Conservation (phyloP, 106 monocot genomes). For the Agapanthus africanus region DNA sequence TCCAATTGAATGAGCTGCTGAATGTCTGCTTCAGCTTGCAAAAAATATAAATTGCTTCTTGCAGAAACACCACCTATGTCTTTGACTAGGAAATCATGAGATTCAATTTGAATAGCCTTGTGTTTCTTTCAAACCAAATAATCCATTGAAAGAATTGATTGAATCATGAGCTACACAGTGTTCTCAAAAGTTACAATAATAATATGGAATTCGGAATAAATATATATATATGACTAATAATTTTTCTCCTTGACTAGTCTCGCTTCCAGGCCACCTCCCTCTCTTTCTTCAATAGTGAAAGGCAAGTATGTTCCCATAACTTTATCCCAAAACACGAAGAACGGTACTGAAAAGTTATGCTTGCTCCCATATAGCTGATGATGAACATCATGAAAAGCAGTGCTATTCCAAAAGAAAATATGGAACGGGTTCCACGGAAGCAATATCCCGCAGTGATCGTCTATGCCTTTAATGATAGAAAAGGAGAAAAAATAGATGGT, state of each 20-base stretch:
- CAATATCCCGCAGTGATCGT: constrained; percentile 19
- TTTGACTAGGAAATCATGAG: too few relatives aligned
- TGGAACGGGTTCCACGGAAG: constrained; percentile 15
- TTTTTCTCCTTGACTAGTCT: constrained; percentile 9
- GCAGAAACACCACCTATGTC: too few relatives aligned
- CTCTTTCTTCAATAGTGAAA: constrained; percentile 21
- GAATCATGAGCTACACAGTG: too few relatives aligned
- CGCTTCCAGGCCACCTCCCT: constrained; percentile 27
- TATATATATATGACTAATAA: too few relatives aligned
- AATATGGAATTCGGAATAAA: too few relatives aligned
- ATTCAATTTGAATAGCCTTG: too few relatives aligned
- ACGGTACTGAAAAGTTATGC: constrained; percentile 15
- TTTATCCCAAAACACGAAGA: constrained; percentile 22
- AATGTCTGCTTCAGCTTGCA: too few relatives aligned
- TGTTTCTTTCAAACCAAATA: too few relatives aligned
- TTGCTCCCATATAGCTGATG: constrained; percentile 21
- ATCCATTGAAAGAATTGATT: too few relatives aligned
- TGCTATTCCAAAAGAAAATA: constrained; percentile 14
- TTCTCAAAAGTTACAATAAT: too few relatives aligned
- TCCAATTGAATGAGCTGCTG: too few relatives aligned
- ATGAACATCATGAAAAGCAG: constrained; percentile 18
- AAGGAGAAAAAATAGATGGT: constrained; percentile 18
- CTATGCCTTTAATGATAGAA: neutral
- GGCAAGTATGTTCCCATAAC: constrained; percentile 34
- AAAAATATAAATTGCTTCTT: too few relatives aligned